A percentile compares a stretch with the other conserved stretches of the same genome.
Evolutionary conservation across 2,329 filamentous ascomycete genomes (phyloP).

Genomic region (Domatiomyces catenatus): DNA sequence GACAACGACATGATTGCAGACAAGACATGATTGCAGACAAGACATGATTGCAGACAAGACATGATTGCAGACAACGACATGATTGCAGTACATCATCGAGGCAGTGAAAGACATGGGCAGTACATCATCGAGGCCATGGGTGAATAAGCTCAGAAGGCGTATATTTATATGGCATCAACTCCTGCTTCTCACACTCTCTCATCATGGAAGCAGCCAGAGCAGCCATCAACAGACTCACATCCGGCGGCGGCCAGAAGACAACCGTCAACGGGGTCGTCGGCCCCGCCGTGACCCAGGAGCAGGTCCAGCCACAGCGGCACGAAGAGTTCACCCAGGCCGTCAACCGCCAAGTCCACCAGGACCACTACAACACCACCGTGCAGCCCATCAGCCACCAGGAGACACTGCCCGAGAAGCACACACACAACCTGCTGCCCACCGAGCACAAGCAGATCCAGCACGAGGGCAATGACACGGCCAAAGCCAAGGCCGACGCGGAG

Average conservation of each 20-base stretch:
- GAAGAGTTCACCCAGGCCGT: conserved; percentile 48
- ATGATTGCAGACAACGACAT: no score
- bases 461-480: conserved; percentile 34
- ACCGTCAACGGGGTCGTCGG: conserved; percentile 52
- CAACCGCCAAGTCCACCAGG: conserved; percentile 55
- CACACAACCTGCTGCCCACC: conserved; percentile 42
- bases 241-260: conserved; percentile 50
- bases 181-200: no score
- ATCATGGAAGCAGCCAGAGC: conserved; percentile 52
- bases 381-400: conserved; percentile 47
- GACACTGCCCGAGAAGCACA: conserved; percentile 46
- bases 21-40: no score
- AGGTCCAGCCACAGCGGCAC: conserved; percentile 43
- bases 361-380: conserved; percentile 55
- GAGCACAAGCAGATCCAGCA: conserved; percentile 49
- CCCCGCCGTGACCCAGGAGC: conserved; percentile 45
- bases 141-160: neutral
- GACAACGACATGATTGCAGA: no score
- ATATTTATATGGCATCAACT: neutral
- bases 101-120: neutral
- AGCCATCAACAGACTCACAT: conserved; percentile 46
- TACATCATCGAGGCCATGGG: neutral
- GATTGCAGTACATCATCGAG: neutral
- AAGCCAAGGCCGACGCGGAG: conserved; percentile 37
- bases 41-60: no score